These are phyloP conservation scores for Striga hermonthica DNA, from an alignment of 305 asterid genomes.

Conservation along the genomic window DNA sequence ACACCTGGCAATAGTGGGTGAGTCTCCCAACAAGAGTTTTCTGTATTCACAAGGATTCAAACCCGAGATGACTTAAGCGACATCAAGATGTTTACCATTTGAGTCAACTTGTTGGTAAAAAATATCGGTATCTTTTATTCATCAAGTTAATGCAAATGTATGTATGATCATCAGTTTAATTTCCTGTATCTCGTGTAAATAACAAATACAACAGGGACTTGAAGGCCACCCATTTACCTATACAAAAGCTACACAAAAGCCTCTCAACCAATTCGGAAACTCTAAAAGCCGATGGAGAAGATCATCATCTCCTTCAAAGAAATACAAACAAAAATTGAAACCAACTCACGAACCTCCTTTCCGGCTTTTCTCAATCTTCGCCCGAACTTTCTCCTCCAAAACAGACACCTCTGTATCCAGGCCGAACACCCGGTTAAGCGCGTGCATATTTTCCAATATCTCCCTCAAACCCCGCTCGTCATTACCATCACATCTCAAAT, in stretches of 20 bases:
- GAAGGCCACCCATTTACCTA: slow-evolving; percentile 20
- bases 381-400: slow-evolving; percentile 67
- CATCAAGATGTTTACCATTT: no score
- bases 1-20: no score
- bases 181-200: slow-evolving; percentile 1
- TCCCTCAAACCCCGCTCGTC: slow-evolving; percentile 51
- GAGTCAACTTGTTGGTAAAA: no score
- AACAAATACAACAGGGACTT: slow-evolving; percentile 19
- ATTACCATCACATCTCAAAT: slow-evolving; percentile 62
- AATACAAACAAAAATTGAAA: slow-evolving; percentile 1
- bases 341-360: slow-evolving; percentile 37
- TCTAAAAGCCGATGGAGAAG: slow-evolving; percentile 7
- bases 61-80: no score
- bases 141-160: neutral
- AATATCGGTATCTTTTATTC: neutral
- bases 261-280: slow-evolving; percentile 26
- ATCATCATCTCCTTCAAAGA: neutral
- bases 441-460: slow-evolving; percentile 76
- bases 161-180: slow-evolving; percentile 15
- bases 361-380: slow-evolving; percentile 54
- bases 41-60: no score
- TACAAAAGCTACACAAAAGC: slow-evolving; percentile 28
- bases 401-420: slow-evolving; percentile 65
- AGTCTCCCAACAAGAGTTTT: no score
- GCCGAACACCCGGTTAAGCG: slow-evolving; percentile 68